Evolutionary conservation across 2,329 filamentous ascomycete genomes (phyloP).

Genomic region (Aspergillus ruber): DNA sequence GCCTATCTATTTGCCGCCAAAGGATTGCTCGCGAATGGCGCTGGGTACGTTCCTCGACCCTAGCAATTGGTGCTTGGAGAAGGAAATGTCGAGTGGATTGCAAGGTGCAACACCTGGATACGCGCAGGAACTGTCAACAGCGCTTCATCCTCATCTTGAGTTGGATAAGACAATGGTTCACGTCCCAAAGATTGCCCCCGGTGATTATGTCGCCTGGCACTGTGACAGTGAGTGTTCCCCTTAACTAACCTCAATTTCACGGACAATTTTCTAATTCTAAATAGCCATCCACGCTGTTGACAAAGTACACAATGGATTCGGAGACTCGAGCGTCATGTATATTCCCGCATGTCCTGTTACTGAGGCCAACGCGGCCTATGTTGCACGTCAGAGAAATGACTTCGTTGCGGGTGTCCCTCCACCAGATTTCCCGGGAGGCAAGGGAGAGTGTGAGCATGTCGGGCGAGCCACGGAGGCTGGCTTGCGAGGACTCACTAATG

Average conservation of each 20-base stretch:
- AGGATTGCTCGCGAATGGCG: conserved; percentile 4
- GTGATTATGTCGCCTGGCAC: conserved; percentile 1
- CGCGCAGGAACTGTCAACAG: conserved; percentile 5
- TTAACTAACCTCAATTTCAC: neutral
- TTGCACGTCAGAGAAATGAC: conserved; percentile 4
- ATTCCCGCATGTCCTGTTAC: conserved; percentile 7
- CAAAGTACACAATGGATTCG: conserved; percentile 1
- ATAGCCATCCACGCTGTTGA: conserved; percentile 6
- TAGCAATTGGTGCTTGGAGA: neutral
- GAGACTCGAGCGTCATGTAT: conserved; percentile 7
- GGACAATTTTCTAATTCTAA: neutral
- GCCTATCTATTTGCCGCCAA: conserved; percentile 24
- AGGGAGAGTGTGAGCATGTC: conserved; percentile 3
- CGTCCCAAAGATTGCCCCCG: conserved; percentile 3
- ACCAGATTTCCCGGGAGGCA: conserved; percentile 7
- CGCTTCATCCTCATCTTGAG: conserved; percentile 5
- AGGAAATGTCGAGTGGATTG: neutral
- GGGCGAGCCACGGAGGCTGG: conserved; percentile 1
- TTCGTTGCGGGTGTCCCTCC: conserved; percentile 6
- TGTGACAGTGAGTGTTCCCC: conserved; percentile 1
- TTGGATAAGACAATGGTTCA: conserved; percentile 5
- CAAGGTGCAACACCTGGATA: conserved; percentile 7
- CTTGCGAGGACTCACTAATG: neutral
- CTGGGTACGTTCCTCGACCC: neutral
- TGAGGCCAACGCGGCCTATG: conserved; percentile 6